phyloP scores from a whole-genome alignment of 352 stramenopile species.

The Globisporangium polare region DNA sequence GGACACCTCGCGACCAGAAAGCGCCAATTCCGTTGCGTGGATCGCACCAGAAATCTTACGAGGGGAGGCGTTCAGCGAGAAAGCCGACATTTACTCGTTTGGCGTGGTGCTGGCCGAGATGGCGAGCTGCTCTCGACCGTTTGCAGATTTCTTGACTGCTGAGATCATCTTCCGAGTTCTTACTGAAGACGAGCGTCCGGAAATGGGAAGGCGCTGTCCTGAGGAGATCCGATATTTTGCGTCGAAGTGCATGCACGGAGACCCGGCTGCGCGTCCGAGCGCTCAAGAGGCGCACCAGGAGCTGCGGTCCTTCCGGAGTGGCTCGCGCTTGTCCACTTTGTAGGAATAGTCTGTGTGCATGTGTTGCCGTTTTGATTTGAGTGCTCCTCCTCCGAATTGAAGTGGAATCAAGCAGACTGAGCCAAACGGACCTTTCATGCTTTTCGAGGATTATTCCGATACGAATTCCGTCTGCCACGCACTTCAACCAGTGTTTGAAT shows the following conservation, averaged over 20 bases:
- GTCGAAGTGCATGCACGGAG: conserved; percentile 3
- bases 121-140: conserved; percentile 56
- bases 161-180: conserved; percentile 66
- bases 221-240: conserved; percentile 41
- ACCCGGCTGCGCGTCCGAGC: conserved; percentile 3
- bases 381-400: no score
- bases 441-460: no score
- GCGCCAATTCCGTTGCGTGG: conserved; percentile 79
- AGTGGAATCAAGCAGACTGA: no score
- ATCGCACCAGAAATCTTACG: conserved; percentile 75
- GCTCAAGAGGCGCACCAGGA: conserved; percentile 8
- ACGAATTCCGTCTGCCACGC: no score
- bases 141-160: conserved; percentile 61
- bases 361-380: no score
- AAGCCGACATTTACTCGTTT: conserved; percentile 86
- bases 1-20: conserved; percentile 68
- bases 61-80: conserved; percentile 78
- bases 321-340: conserved; percentile 1
- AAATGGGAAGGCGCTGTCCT: conserved; percentile 48
- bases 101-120: conserved; percentile 77
- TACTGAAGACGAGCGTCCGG: conserved; percentile 34
- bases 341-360: background rate
- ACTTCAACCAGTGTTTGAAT: background rate
- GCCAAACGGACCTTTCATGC: no score
- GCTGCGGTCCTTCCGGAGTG: conserved; percentile 1